Evolutionary conservation across 1,139 yeast genomes (phyloP), one percentile per base, ranked within the genome.

Genomic region (Kodamaea derodonti): DNA sequence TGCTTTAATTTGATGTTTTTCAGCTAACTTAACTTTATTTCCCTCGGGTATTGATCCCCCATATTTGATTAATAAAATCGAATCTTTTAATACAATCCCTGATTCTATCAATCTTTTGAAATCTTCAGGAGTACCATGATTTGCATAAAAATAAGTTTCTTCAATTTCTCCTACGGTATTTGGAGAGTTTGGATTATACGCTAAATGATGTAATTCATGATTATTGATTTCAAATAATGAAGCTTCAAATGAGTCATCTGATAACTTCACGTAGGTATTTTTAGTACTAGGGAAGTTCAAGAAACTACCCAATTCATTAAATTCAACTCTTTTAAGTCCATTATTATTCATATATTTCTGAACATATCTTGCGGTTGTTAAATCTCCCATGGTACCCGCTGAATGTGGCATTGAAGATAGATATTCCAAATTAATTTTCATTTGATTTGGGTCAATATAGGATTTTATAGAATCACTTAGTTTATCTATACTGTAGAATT

Each of bases 341-440:
- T 77, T 76, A 37, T 75, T 72, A 16, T 58, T 53, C 60, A 85
- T 77, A 38, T 74, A 72, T 11, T 71, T 67, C 42, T 75, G 69
- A 15, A 90, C 67, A 54, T 82, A 87, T 40, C 72, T 68, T 1
- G 87, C 81, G 24, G 87, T 60, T 0, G 87, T 71, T 40, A 78
- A 58, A 53, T 88, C 97, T 13, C 95, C 97, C 14, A 76, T 75
- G 2, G 97, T 81, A 2, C 97, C 97, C 0, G 96, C 80, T 42
- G 80, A 60, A 54, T 88, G 97, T 1, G 95, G 88, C 78, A 88
- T 77, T 2, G 87, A 77, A 12, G 92, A 78, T 25, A 92, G 55
- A 51, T 87, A 88, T 49, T 86, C 85, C 44, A 85, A 56, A 40
- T 82, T 78, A 38, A 78, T 84, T 49, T 80, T 80, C 62, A 92